Percentiles rank a stretch among this genome's conserved stretches.
Evolutionary conservation across 768 basidiomycete species (phyloP).

Genomic region (Naganishia randhawae): DNA sequence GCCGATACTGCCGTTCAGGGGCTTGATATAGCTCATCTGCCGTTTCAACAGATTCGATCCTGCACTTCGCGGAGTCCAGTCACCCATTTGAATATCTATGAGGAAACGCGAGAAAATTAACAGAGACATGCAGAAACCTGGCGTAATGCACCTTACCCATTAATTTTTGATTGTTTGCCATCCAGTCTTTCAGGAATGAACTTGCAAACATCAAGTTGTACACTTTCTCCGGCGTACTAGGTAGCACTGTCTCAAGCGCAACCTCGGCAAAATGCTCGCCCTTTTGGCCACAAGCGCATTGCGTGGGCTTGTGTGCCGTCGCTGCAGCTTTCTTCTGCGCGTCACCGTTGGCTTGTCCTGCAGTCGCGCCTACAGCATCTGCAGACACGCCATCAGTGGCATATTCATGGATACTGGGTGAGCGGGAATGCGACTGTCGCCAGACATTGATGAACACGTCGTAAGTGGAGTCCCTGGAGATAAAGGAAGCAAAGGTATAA

Average conservation of each 20-base stretch:
- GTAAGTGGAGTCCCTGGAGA: conserved; percentile 89
- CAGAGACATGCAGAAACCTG: neutral
- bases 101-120: neutral
- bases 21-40: conserved; percentile 96
- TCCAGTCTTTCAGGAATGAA: conserved; percentile 90
- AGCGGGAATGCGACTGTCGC: conserved; percentile 65
- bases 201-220: conserved; percentile 94
- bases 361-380: conserved; percentile 12
- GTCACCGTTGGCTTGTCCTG: neutral
- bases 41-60: conserved; percentile 70
- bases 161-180: conserved; percentile 82
- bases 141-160: conserved; percentile 59
- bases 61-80: conserved; percentile 72
- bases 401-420: conserved; percentile 32
- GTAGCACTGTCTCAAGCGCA: conserved; percentile 72
- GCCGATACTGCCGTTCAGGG: conserved; percentile 77
- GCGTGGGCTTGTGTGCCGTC: conserved; percentile 44
- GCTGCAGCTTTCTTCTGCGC: conserved; percentile 16
- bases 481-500: conserved; percentile 93
- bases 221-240: conserved; percentile 89
- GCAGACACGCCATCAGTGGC: conserved; percentile 3
- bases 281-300: conserved; percentile 68
- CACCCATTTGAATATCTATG: conserved; percentile 88
- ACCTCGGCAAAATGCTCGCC: conserved; percentile 68
- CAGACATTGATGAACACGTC: conserved; percentile 96